Evolutionary conservation across 305 asterid species (phyloP), one percentile per base, ranked within the genome.

Genomic region (Fraxinus albicans): DNA sequence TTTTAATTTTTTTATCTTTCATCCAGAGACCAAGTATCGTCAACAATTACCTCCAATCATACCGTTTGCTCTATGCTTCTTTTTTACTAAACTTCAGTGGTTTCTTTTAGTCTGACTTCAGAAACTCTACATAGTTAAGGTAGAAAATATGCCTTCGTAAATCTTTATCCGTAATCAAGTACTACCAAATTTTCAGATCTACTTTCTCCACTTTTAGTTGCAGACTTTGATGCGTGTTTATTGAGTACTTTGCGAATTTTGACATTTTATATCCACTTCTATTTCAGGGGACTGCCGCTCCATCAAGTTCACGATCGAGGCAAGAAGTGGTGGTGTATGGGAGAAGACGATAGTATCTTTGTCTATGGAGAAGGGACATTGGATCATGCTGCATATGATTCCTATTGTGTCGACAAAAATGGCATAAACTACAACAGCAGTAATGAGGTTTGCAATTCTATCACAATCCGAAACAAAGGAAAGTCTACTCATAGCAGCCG

Each of bases 301-400:
- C 75, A 78, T 17, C 15, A 63, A 42, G 23, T 34, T 34, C 35
- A 58, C 19, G 81, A 78, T 29, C 27, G 72, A 17, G 9, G 58
- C 81, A 34, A 8, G 21, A 58, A n/a, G 70, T 78, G 81, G 81
- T 63, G 72, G 72, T 63, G 29, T 63, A 63, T 63, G 72, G 72
- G 72, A 63, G 33, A 63, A 8, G 72, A 21, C 6, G 72, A 63
- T 13, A 63, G 72, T 63, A 21, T 63, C 72, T 63, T 63, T 63
- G 33, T 63, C 27, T 63, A 63, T 63, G 33, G 72, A 9, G 72
- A 63, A 63, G 72, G 34, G 72, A 63, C 72, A 63, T 63, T 63
- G 72, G 72, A 63, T 63, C 34, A 63, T 8, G 72, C 34, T 21
- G 33, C 72, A 21, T 63, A 63, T 63, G 72, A 63, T 63, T 63